A percentile compares a stretch with the other conserved stretches of the same genome.
These are phyloP conservation scores for Cornus controversa DNA, from an alignment of 148 eudicot genomes.

Conservation along the genomic window DNA sequence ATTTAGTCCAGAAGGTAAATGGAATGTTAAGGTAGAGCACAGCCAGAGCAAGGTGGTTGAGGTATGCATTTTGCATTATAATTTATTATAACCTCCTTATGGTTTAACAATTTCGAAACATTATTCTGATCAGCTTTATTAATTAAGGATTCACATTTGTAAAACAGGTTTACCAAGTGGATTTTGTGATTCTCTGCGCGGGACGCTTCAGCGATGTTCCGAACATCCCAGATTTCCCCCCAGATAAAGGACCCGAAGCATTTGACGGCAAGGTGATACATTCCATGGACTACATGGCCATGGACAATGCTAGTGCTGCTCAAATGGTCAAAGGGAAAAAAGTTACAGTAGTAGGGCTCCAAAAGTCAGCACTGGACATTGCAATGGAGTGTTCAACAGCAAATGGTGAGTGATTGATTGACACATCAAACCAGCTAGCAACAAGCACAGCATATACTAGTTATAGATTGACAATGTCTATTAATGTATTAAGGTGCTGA, in stretches of 20 bases:
- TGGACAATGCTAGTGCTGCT: conserved; percentile 39
- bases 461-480: no score
- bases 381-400: conserved; percentile 52
- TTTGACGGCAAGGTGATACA: conserved; percentile 64
- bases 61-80: no score
- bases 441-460: no score
- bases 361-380: conserved; percentile 67
- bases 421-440: no score
- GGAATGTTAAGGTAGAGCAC: conserved; percentile 42
- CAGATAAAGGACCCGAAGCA: conserved; percentile 48
- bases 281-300: conserved; percentile 53
- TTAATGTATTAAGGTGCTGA: background rate
- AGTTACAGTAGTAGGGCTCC: conserved; percentile 60
- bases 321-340: conserved; percentile 44
- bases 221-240: conserved; percentile 62
- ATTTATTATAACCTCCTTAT: no score
- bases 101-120: background rate
- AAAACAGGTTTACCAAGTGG: conserved; percentile 39
- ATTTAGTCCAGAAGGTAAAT: conserved; percentile 47
- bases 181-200: conserved; percentile 55
- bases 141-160: background rate
- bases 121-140: background rate
- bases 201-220: conserved; percentile 61
- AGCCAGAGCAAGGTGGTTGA: conserved; percentile 24
- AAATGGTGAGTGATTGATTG: conserved; percentile 40